Conservation (phyloP, 331 rosid genomes). For the Arachis monticola region DNA sequence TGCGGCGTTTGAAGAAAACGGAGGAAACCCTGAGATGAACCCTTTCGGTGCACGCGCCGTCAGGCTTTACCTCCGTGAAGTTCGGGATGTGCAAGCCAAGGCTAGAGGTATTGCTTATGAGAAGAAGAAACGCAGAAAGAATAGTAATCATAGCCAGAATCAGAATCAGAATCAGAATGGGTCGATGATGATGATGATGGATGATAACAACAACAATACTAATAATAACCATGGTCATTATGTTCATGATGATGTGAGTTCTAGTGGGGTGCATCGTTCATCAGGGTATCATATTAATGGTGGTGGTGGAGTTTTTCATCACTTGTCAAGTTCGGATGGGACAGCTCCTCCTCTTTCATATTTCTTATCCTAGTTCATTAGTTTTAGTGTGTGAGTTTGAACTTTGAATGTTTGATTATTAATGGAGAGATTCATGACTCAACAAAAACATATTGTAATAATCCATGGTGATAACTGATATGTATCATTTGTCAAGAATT, state of each 20-base stretch:
- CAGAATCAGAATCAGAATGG: not conserved
- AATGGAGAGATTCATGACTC: not conserved
- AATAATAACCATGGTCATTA: not conserved
- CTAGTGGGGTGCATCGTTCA: conserved; percentile 17
- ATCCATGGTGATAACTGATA: not conserved
- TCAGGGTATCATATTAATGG: not conserved
- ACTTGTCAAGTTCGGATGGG: conserved; percentile 20
- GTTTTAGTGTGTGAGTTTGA: no score
- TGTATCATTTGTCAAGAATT: not conserved
- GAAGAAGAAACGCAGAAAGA: conserved; percentile 79
- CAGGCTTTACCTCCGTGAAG: conserved; percentile 84
- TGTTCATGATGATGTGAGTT: not conserved
- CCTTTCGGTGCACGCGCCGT: conserved; percentile 93
- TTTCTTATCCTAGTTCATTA: conserved; percentile 8
- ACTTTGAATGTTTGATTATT: not conserved
- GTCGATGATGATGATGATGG: not conserved
- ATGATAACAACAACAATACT: not conserved
- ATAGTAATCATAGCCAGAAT: not conserved
- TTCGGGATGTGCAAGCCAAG: conserved; percentile 76
- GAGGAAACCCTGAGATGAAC: conserved; percentile 80
- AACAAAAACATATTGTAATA: not conserved
- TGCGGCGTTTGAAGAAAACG: conserved; percentile 92
- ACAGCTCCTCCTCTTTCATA: conserved; percentile 25
- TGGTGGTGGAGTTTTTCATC: not conserved
- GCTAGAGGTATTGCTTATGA: conserved; percentile 92